phyloP scores from a whole-genome alignment of 345 rosid species.

The Brassica cretica region DNA sequence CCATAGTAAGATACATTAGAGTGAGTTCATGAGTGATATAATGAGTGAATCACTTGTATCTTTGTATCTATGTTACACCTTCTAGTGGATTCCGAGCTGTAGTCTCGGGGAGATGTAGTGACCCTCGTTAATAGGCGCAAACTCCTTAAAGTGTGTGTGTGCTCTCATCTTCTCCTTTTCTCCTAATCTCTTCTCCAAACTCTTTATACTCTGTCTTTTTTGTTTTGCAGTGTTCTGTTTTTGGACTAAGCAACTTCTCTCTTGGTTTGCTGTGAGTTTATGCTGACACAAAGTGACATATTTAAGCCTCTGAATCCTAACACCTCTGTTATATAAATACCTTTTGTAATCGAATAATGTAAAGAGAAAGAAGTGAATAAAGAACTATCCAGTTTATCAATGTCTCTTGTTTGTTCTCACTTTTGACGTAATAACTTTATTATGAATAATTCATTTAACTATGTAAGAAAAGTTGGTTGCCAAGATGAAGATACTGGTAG shows the following conservation, averaged over 20 bases:
- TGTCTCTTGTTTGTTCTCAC: too few relatives aligned
- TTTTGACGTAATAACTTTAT: too few relatives aligned
- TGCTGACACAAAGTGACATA: too few relatives aligned
- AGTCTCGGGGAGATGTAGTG: background rate
- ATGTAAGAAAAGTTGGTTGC: too few relatives aligned
- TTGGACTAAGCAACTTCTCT: background rate
- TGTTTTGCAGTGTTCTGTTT: background rate
- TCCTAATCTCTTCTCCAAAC: background rate
- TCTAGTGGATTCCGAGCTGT: background rate
- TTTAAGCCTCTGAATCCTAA: too few relatives aligned
- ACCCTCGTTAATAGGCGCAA: background rate
- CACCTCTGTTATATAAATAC: too few relatives aligned
- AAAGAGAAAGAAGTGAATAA: too few relatives aligned
- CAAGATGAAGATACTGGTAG: too few relatives aligned
- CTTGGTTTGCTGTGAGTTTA: too few relatives aligned
- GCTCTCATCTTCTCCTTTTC: background rate
- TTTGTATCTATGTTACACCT: background rate
- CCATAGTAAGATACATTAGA: background rate
- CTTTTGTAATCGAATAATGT: too few relatives aligned
- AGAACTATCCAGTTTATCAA: too few relatives aligned
- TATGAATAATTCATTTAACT: too few relatives aligned
- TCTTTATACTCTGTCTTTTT: background rate
- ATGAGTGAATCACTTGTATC: background rate
- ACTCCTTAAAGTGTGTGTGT: background rate
- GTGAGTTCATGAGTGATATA: background rate